Evolutionary conservation across 495 filamentous ascomycete genomes (phyloP).

Genomic region (Lepidopterella palustris): DNA sequence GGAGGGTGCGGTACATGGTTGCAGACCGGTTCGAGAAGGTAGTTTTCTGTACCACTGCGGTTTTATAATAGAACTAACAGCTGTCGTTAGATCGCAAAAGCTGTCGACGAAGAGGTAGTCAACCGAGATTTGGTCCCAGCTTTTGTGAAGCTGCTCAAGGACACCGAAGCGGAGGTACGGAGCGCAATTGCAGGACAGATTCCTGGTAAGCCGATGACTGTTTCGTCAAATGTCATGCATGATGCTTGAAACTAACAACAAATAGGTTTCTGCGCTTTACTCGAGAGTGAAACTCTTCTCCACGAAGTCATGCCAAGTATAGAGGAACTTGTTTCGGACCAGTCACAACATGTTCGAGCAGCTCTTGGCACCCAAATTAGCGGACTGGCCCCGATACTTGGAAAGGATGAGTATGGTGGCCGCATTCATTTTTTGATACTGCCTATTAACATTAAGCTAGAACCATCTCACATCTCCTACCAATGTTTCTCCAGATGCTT

Average conservation of each 20-base stretch:
- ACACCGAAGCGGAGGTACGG: slow-evolving; percentile 93
- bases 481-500: slow-evolving; percentile 99
- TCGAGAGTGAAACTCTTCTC: slow-evolving; percentile 80
- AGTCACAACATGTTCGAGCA: slow-evolving; percentile 92
- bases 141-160: slow-evolving; percentile 95
- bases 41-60: slow-evolving; percentile 5
- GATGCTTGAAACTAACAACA: slow-evolving; percentile 24
- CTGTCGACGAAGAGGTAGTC: slow-evolving; percentile 95
- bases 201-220: slow-evolving; percentile 53
- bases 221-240: not conserved
- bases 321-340: slow-evolving; percentile 91
- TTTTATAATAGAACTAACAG: not conserved
- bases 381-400: slow-evolving; percentile 90
- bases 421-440: slow-evolving; percentile 10
- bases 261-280: slow-evolving; percentile 79
- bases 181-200: slow-evolving; percentile 97
- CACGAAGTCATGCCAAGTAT: slow-evolving; percentile 96
- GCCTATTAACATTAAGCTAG: slow-evolving; percentile 40
- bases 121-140: slow-evolving; percentile 89
- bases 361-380: slow-evolving; percentile 95
- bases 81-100: slow-evolving; percentile 75
- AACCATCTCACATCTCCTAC: slow-evolving; percentile 91
- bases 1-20: slow-evolving; percentile 98
- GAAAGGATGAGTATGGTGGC: slow-evolving; percentile 85
- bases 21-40: slow-evolving; percentile 98